A percentile compares a stretch with the other conserved stretches of the same genome.
Conservation (phyloP, 768 basidiomycete species). For the Suillus placidus region DNA sequence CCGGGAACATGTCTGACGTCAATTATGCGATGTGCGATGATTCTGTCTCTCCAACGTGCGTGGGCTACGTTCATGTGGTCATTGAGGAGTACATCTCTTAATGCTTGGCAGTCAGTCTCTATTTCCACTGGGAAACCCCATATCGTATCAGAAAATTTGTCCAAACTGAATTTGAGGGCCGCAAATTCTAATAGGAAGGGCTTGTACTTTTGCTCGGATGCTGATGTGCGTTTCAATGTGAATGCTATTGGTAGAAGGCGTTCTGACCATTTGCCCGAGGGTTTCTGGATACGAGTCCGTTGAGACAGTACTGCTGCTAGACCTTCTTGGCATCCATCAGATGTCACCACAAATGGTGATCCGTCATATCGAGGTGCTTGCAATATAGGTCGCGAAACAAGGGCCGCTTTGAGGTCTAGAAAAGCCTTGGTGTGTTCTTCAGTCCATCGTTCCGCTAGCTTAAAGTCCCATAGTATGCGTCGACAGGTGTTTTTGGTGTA, state of each 20-base stretch:
- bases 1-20: constrained; percentile 29
- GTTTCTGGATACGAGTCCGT: constrained; percentile 25
- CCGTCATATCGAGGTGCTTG: constrained; percentile 34
- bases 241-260: too few species aligned
- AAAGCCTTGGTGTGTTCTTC: constrained; percentile 25
- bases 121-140: too few species aligned
- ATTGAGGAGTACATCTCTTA: too few species aligned
- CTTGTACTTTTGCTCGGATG: constrained; percentile 6
- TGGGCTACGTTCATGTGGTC: too few species aligned
- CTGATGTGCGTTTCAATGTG: too few species aligned
- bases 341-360: constrained; percentile 38
- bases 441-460: neutral
- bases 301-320: constrained; percentile 35
- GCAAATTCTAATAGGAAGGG: too few species aligned
- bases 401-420: constrained; percentile 30
- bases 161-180: too few species aligned
- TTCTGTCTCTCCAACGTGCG: constrained; percentile 28
- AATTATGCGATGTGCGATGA: constrained; percentile 28
- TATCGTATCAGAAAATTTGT: too few species aligned
- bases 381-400: constrained; percentile 38
- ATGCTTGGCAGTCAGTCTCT: too few species aligned
- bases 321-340: constrained; percentile 35
- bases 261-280: constrained; percentile 1
- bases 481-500: neutral
- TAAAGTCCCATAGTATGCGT: neutral